Percentiles rank a stretch among this genome's conserved stretches.
phyloP scores from a whole-genome alignment of 371 early-diverging fungal species.

The Haplosporangium sp. region DNA sequence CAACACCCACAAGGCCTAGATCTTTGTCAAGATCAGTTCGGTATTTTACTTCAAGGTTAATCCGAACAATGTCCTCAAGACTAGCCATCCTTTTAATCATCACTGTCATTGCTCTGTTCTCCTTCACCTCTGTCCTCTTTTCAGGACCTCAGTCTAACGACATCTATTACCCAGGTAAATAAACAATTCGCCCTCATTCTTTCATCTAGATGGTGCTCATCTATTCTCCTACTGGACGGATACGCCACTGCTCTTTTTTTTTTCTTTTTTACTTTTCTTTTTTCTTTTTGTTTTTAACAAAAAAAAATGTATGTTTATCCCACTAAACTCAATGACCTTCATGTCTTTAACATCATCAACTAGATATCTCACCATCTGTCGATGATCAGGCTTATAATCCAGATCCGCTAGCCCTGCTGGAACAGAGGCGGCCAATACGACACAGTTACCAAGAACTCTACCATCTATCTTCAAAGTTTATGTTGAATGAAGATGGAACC shows the following conservation, averaged over 20 bases:
- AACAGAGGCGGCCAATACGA: conserved; percentile 49
- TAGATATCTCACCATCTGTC: neutral
- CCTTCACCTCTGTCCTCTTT: conserved; percentile 46
- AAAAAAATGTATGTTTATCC: too few relatives aligned
- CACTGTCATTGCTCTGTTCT: conserved; percentile 36
- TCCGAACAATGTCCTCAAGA: conserved; percentile 36
- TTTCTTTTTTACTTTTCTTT: neutral
- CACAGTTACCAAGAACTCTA: conserved; percentile 55
- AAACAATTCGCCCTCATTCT: neutral
- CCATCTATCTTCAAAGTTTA: conserved; percentile 48
- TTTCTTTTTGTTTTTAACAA: too few relatives aligned
- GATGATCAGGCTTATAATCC: conserved; percentile 44
- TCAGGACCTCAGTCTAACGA: conserved; percentile 37
- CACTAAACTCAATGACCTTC: too few relatives aligned
- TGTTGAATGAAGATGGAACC: conserved; percentile 54
- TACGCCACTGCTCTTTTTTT: neutral
- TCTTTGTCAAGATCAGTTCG: conserved; percentile 19
- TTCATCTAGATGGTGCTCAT: conserved; percentile 5
- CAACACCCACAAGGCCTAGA: conserved; percentile 16
- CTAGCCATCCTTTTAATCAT: conserved; percentile 39
- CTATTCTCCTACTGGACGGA: neutral
- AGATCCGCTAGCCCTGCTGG: conserved; percentile 51
- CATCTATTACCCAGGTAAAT: conserved; percentile 53
- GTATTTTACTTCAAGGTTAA: conserved; percentile 22
- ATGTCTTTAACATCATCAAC: too few relatives aligned